Evolutionary conservation across 441 rosid genomes (phyloP).

Genomic region (Biscutella laevigata): DNA sequence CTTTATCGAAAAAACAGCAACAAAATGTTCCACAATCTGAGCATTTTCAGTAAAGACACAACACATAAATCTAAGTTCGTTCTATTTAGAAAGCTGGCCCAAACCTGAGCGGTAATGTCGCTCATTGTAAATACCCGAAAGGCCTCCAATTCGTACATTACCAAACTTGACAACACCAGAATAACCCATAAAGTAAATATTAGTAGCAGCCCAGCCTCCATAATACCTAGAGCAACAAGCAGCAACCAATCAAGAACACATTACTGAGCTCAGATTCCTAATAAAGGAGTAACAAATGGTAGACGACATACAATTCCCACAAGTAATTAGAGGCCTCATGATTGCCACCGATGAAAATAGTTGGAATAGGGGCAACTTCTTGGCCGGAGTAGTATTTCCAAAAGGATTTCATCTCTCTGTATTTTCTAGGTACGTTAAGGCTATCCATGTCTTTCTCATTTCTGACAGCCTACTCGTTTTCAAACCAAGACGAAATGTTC

Average conservation of each 20-base stretch:
- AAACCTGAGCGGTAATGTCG: constrained; percentile 55
- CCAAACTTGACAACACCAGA: constrained; percentile 88
- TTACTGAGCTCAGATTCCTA: background rate
- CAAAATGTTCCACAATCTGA: background rate
- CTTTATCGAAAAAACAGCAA: background rate
- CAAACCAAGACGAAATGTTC: background rate
- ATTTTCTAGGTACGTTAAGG: constrained; percentile 64
- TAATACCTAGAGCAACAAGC: constrained; percentile 46
- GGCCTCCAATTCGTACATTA: constrained; percentile 75
- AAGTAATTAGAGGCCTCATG: constrained; percentile 94
- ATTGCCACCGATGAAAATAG: constrained; percentile 89
- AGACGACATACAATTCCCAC: constrained; percentile 66
- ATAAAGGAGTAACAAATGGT: background rate
- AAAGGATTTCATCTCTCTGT: constrained; percentile 73
- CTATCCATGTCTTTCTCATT: constrained; percentile 78
- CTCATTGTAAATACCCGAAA: constrained; percentile 74
- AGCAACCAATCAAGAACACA: constrained; percentile 8
- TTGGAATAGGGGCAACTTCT: constrained; percentile 73
- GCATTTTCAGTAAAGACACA: background rate
- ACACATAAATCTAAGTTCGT: background rate
- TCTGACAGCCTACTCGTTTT: constrained; percentile 49
- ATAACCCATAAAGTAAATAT: constrained; percentile 70
- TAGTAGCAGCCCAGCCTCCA: constrained; percentile 92
- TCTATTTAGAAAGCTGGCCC: background rate
- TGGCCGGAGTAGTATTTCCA: constrained; percentile 87